These are phyloP conservation scores for Thinopyrum elongatum DNA, from an alignment of 176 grass and related monocot species.

Conservation along the genomic window DNA sequence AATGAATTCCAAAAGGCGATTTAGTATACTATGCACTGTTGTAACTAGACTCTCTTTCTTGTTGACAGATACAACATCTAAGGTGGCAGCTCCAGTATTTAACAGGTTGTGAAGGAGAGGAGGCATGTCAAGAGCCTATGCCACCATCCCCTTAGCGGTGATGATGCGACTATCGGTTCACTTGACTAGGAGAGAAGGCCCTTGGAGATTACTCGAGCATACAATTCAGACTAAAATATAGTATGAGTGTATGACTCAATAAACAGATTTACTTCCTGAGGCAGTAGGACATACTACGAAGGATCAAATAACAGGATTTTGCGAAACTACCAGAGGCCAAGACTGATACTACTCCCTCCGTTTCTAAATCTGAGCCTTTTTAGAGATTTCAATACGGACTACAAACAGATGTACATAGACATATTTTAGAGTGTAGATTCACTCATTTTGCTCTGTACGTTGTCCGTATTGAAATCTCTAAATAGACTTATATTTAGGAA, in stretches of 20 bases:
- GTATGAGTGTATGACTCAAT: background rate
- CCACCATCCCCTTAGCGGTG: background rate
- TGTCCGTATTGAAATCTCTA: too few species aligned
- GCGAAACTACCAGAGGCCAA: background rate
- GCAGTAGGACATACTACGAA: too few species aligned
- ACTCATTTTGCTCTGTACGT: too few species aligned
- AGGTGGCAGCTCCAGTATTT: slow-evolving; percentile 56
- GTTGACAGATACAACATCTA: slow-evolving; percentile 68
- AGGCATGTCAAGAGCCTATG: slow-evolving; percentile 25
- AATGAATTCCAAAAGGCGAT: background rate
- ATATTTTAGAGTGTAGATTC: too few species aligned
- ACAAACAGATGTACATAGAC: too few species aligned
- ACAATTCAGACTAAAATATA: background rate
- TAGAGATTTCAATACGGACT: too few species aligned
- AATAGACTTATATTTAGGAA: too few species aligned
- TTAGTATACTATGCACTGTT: background rate
- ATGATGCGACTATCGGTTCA: background rate
- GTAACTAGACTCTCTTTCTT: slow-evolving; percentile 8
- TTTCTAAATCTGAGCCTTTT: too few species aligned
- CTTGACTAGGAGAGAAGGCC: background rate
- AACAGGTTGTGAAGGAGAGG: slow-evolving; percentile 44
- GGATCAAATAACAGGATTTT: background rate
- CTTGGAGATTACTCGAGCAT: background rate
- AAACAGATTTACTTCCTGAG: background rate
- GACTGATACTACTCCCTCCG: background rate